A percentile compares a stretch with the other conserved stretches of the same genome.
phyloP scores from a whole-genome alignment of 225 moss, liverwort and hornwort genomes.

The Bryoerythrophyllum caledonicum region DNA sequence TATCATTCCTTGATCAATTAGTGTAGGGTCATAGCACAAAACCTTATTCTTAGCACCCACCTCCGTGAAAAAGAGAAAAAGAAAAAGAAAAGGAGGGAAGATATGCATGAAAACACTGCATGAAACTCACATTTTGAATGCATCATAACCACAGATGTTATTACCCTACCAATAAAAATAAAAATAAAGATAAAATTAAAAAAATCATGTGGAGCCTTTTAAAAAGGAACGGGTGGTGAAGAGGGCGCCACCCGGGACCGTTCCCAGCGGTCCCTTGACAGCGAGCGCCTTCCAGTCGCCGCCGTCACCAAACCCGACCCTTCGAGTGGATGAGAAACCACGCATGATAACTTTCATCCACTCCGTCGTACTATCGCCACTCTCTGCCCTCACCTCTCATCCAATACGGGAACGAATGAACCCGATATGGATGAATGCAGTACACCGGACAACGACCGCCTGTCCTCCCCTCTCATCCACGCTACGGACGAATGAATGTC shows the following conservation, averaged over 20 bases:
- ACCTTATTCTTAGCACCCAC: no score
- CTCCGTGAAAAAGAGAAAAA: no score
- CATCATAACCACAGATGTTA: background rate
- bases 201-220: no score
- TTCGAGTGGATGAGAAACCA: constrained; percentile 1
- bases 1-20: no score
- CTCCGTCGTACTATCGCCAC: background rate
- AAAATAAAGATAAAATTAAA: background rate
- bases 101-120: no score
- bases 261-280: background rate
- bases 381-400: no score
- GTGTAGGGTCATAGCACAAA: no score
- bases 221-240: background rate
- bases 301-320: background rate
- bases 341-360: background rate
- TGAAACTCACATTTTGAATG: background rate
- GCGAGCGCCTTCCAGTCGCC: constrained; percentile 9
- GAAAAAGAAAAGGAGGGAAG: no score
- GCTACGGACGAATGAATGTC: no score
- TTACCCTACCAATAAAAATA: no score
- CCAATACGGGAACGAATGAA: background rate
- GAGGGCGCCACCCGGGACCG: background rate
- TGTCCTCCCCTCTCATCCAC: no score
- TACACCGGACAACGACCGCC: background rate
- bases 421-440: background rate